Base-by-base conservation (phyloP, 768 basidiomycete species). In the Termitomyces sp. region DNA sequence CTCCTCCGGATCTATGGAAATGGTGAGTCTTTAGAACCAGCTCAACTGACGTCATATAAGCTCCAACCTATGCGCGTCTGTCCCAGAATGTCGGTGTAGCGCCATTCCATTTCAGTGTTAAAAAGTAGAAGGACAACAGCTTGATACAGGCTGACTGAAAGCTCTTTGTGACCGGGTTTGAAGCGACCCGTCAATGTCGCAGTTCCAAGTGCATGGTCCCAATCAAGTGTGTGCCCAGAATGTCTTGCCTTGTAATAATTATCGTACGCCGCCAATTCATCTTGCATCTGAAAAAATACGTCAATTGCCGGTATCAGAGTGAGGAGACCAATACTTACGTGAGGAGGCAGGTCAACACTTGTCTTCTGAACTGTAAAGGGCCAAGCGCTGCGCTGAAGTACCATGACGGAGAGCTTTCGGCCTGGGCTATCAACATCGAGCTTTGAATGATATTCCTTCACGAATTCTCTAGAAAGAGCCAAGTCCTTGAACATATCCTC, bases 401-500 rank as follows among this genome's bases (percentile, higher is more conserved):
- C 86, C 82, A 90, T 87, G 13, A 86, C 90, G 34, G 78, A 81
- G 36, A 94, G 73, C 60, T 80, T 85, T 57, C 73, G 75, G 5
- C 75, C 77, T 0, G 72, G 58, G 56, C 69, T 77, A 28, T 72
- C 68, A 54, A 70, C 62, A 10, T 69, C 49, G 36, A 80, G 63
- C 63, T 81, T 78, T 28, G 72, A 65, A 57, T 85, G 80, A 70
- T 85, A 91, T 59, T 88, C 87, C 0, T 70, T 68, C 79, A 92
- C 82, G 22, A 83, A 68, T 56, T 95, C 92, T 52, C 83, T 72
- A 1, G 92, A 95, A 18, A 92, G 74, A 0, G 83, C 82, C 3
- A 96, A 75, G 66, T 96, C 94, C 59, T 86, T 94, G 76, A 98
- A 96, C 96, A 98, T 96, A 41, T 92, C 85, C 64, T 94, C 92